A percentile compares a stretch with the other conserved stretches of the same genome.
Evolutionary conservation across 164 flowering plant genomes (phyloP).

Genomic region (Umbilicus rupestris): DNA sequence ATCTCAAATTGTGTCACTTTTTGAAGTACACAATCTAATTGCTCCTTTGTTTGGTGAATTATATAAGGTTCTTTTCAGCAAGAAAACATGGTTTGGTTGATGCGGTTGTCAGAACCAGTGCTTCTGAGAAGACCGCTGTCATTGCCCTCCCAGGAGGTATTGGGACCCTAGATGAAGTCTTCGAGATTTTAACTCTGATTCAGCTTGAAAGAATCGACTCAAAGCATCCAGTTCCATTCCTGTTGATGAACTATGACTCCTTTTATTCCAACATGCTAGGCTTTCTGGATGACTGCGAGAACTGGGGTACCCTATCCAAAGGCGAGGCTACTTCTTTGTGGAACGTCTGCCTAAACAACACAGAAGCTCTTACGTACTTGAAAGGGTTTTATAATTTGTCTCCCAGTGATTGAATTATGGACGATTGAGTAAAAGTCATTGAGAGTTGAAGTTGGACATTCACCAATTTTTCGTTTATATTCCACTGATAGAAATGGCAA

Average conservation of each 20-base stretch:
- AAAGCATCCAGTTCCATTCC: constrained; percentile 62
- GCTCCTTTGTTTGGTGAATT: not conserved
- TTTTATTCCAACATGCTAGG: constrained; percentile 67
- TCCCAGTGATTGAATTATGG: too few relatives aligned
- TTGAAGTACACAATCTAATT: not conserved
- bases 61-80: constrained; percentile 81
- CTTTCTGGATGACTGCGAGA: constrained; percentile 63
- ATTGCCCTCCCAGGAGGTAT: constrained; percentile 87
- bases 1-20: not conserved
- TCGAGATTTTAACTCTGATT: constrained; percentile 74
- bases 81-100: constrained; percentile 93
- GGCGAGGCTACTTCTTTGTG: constrained; percentile 72
- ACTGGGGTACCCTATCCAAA: constrained; percentile 48
- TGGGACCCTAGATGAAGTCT: constrained; percentile 85
- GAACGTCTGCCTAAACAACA: constrained; percentile 58
- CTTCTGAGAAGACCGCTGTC: constrained; percentile 69
- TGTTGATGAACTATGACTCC: constrained; percentile 86
- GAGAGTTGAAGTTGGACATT: too few relatives aligned
- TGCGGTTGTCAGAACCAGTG: constrained; percentile 53
- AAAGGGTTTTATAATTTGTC: constrained; percentile 43
- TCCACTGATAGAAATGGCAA: too few relatives aligned
- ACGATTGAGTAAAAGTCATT: constrained; percentile 4
- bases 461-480: too few relatives aligned
- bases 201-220: constrained; percentile 86
- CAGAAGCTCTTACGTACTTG: constrained; percentile 65